Base-by-base conservation (phyloP, 345 rosid genomes). In the Linum tenue region DNA sequence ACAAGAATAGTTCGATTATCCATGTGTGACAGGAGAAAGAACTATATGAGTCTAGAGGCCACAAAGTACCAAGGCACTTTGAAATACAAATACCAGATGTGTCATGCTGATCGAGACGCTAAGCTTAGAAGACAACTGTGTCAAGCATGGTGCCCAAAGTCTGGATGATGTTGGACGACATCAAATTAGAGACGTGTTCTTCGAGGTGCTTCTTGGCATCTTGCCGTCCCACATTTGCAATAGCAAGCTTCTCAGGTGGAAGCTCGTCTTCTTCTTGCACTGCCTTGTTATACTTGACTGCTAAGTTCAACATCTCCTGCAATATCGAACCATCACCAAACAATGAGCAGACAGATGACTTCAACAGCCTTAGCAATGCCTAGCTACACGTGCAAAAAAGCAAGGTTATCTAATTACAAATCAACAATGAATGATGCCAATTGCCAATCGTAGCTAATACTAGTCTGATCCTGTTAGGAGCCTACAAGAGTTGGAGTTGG, bases 91-190 rank as follows among this genome's bases (percentile, higher is more conserved):
- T 3, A 48, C 14, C 9, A 12, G 53, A 41, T 41, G 53, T 1
- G 2, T 9, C 2, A 7, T 0, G 51, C 12, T 7, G 51, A 8
- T 9, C 8, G 2, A 35, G 37, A 16, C 5, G 10, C 16, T 62
- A 2, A 31, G 57, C 40, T 75, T 81, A 94, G 77, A 91, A 94
- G 60, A 88, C 92, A 38, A 94, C 97, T 5, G 97, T 94, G 78
- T 91, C 99, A 0, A 94, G 92, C 97, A 94, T 94, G 55, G 97
- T 91, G 59, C 99, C 97, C 68, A 94, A 72, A 55, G 99, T 94
- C 77, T 94, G 99, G 37, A 90, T 90, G 51, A 90, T 94, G 87
- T 94, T 94, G 60, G 97, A 85, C n/a, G 99, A 94, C 99, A 94
- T 94, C 72, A 94, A 64, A 80, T 94, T 85, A 31, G 99, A 85